Evolutionary conservation across 352 stramenopile genomes (phyloP), one percentile per base, ranked within the genome.

Genomic region (Thalassiosira delicatula): DNA sequence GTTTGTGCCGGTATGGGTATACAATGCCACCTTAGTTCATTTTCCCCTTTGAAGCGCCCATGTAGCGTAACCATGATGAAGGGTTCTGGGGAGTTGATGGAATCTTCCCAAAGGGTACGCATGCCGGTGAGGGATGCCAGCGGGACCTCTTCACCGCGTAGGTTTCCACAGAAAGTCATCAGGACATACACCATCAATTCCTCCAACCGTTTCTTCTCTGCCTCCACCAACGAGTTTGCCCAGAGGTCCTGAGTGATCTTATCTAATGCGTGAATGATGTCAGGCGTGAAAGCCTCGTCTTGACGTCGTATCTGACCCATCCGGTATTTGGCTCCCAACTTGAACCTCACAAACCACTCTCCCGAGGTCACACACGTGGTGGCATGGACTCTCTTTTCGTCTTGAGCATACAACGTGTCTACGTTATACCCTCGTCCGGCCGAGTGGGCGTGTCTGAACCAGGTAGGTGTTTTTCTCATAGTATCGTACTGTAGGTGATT

Each of bases 61-160:
- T 59, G n/a, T 7, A 76, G 27, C 3, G 67, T 76, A 3, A 66
- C 17, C 51, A 76, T 76, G 3, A 76, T 66, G 21, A 40, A 67
- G 0, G 32, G 54, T 8, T 60, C 19, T 19, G 2, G 3, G 12
- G 44, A 2, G 2, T 21, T 25, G 3, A 0, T 2, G 0, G 27
- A 73, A n/a, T 70, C 59, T 5, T 51, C 57, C 67, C 67, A 76
- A 23, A 56, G 57, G 5, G 32, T 0, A 1, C 62, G 33, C 19
- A 67, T 12, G 8, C 51, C 53, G 32, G 60, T 14, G 0, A 78
- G 30, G 0, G 56, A 78, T 12, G 61, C n/a, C 25, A 78, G 40
- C 11, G 56, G 33, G 0, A 78, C 56, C 25, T 78, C 70, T 60
- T 78, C 56, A 0, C 70, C 70, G 19, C 70, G 27, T 2, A 70